Evolutionary conservation across 1,284 basidiomycete genomes (phyloP).

Genomic region (Malassezia slooffiae): DNA sequence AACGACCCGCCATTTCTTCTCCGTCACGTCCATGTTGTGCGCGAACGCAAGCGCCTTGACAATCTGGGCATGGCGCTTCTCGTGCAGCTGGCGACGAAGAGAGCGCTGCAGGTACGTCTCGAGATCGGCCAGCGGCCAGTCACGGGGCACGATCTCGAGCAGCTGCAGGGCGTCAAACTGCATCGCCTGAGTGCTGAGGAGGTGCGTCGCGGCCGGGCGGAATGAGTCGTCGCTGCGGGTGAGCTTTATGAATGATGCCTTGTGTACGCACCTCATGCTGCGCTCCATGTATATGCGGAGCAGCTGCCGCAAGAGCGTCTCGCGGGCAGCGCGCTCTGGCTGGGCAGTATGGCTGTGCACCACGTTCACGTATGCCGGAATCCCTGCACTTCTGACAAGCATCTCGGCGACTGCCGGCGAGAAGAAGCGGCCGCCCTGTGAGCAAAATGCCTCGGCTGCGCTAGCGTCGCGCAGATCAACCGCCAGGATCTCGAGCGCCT

Average conservation of each 20-base stretch:
- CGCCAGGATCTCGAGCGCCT: constrained; percentile 28
- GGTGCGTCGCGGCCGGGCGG: constrained; percentile 25
- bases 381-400: constrained; percentile 16
- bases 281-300: not conserved
- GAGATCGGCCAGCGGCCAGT: constrained; percentile 29
- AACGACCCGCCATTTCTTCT: constrained; percentile 23
- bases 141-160: constrained; percentile 24
- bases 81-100: constrained; percentile 23
- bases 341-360: not conserved
- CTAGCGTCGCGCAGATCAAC: constrained; percentile 25
- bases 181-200: constrained; percentile 30
- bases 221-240: constrained; percentile 15
- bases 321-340: not conserved
- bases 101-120: constrained; percentile 28
- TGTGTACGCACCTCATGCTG: not conserved
- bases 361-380: not conserved
- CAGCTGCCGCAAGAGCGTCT: not conserved
- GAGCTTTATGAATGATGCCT: no score
- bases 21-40: constrained; percentile 25
- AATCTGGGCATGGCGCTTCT: constrained; percentile 21
- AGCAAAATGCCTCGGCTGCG: constrained; percentile 36
- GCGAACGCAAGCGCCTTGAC: constrained; percentile 24
- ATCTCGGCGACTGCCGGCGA: constrained; percentile 21
- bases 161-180: constrained; percentile 27
- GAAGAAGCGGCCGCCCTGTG: constrained; percentile 27